Conservation (phyloP, 139 green algal genomes). For the Bryopsis sp. region DNA sequence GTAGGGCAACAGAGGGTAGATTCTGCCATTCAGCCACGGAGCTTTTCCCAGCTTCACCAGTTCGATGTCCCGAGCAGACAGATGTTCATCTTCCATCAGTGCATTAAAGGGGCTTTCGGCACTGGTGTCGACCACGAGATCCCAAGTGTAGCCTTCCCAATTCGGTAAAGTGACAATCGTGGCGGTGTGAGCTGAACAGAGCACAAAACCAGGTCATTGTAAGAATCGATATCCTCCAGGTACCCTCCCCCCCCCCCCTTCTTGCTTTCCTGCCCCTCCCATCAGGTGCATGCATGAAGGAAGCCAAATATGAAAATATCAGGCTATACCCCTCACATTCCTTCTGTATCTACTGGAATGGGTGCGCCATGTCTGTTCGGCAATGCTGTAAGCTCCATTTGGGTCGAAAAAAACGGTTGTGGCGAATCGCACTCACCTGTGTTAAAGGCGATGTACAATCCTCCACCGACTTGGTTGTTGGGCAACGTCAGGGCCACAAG, state of each 20-base stretch:
- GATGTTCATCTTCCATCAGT: constrained; percentile 52
- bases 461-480: constrained; percentile 21
- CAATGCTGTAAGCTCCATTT: no score
- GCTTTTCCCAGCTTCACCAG: constrained; percentile 20
- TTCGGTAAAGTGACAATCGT: neutral
- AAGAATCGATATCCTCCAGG: no score
- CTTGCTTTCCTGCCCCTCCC: no score
- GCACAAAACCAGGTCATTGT: neutral
- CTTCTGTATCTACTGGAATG: no score
- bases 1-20: constrained; percentile 70
- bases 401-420: neutral
- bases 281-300: no score
- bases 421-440: constrained; percentile 14
- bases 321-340: no score
- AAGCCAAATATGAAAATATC: no score
- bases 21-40: constrained; percentile 58
- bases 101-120: constrained; percentile 68
- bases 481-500: constrained; percentile 75
- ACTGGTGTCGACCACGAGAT: constrained; percentile 34
- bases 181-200: constrained; percentile 1
- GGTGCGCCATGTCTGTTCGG: no score
- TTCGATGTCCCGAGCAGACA: constrained; percentile 1
- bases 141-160: constrained; percentile 60
- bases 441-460: constrained; percentile 67
- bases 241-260: no score